A percentile compares a stretch with the other conserved stretches of the same genome.
These are phyloP conservation scores for Candida adriatica DNA, from an alignment of 805 yeast genomes.

Conservation along the genomic window DNA sequence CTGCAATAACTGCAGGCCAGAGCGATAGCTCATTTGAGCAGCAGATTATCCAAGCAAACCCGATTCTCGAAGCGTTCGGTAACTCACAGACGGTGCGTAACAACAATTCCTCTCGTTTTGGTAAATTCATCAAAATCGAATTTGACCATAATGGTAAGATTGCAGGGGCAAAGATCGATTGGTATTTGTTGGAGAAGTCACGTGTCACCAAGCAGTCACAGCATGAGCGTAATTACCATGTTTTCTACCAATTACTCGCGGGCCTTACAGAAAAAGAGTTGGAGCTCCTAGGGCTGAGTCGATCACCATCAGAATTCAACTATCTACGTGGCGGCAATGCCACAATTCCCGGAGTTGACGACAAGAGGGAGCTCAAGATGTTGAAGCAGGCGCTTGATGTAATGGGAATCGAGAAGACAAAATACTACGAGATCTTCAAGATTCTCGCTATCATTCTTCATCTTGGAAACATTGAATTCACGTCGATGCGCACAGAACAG, in stretches of 20 bases:
- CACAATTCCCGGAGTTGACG: conserved; percentile 70
- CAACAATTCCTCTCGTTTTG: conserved; percentile 93
- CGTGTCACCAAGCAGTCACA: conserved; percentile 74
- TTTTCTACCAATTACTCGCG: conserved; percentile 78
- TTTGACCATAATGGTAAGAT: conserved; percentile 59
- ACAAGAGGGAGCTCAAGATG: conserved; percentile 56
- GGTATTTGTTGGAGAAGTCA: conserved; percentile 90
- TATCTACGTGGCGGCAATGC: conserved; percentile 53
- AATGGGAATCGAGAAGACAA: conserved; percentile 59
- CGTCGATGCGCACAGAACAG: conserved; percentile 63
- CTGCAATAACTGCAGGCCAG: conserved; percentile 53
- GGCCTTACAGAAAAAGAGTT: conserved; percentile 55
- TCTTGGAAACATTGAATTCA: conserved; percentile 78
- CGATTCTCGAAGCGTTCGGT: conserved; percentile 93
- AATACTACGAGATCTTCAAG: conserved; percentile 52
- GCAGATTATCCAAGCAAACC: conserved; percentile 89
- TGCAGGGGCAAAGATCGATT: conserved; percentile 87
- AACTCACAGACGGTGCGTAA: conserved; percentile 94
- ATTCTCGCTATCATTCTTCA: conserved; percentile 72
- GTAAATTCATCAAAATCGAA: conserved; percentile 87
- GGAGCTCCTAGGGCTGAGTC: conserved; percentile 36
- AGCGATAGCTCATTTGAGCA: conserved; percentile 52
- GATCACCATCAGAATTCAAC: conserved; percentile 34
- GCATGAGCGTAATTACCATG: conserved; percentile 86
- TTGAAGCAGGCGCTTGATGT: conserved; percentile 61